These are phyloP conservation scores for Podaxis carcinomalis DNA, from an alignment of 768 basidiomycete species.

Conservation along the genomic window DNA sequence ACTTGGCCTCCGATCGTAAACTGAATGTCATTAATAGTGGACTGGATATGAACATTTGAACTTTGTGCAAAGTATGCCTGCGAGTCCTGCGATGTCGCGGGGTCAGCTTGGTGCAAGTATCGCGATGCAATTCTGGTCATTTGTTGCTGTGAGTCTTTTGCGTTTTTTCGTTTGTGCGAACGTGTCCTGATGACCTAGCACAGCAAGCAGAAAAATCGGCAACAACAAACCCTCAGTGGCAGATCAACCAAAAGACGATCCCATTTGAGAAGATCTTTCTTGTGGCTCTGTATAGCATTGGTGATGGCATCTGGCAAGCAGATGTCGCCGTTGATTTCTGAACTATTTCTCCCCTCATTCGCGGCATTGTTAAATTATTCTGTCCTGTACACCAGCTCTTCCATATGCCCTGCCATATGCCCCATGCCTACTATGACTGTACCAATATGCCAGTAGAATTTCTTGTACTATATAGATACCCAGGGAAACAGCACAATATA, in stretches of 20 bases:
- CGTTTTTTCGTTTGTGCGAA: not conserved
- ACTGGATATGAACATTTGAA: slow-evolving; percentile 13
- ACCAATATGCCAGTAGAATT: too few relatives aligned
- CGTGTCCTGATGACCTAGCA: not conserved
- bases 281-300: slow-evolving; percentile 36
- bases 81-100: slow-evolving; percentile 31
- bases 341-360: too few relatives aligned
- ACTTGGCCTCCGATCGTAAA: not conserved
- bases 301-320: slow-evolving; percentile 46
- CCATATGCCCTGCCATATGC: too few relatives aligned
- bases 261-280: slow-evolving; percentile 40
- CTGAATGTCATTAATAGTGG: slow-evolving; percentile 8
- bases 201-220: slow-evolving; percentile 18
- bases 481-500: too few relatives aligned
- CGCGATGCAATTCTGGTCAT: slow-evolving; percentile 16
- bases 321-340: slow-evolving; percentile 38
- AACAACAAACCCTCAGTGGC: slow-evolving; percentile 26
- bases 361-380: too few relatives aligned
- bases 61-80: slow-evolving; percentile 6
- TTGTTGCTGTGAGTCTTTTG: not conserved
- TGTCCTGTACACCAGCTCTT: too few relatives aligned
- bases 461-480: too few relatives aligned
- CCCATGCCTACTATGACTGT: too few relatives aligned
- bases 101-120: slow-evolving; percentile 35
- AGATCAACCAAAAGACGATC: slow-evolving; percentile 29